These are phyloP conservation scores for Yamadazyma paraphyllophila DNA, from an alignment of 805 yeast species.

Conservation along the genomic window DNA sequence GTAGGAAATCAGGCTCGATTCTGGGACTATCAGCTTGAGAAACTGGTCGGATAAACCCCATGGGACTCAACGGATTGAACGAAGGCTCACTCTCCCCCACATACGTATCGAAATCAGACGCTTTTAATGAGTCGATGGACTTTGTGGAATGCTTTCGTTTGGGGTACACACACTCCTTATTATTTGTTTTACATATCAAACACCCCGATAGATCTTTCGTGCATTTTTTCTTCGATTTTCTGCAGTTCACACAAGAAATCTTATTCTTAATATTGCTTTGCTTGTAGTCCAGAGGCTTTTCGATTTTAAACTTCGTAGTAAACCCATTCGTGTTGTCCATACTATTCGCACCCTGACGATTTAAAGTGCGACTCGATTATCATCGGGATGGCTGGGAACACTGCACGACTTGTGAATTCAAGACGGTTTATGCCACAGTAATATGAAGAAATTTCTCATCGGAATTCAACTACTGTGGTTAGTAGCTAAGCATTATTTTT, in stretches of 20 bases:
- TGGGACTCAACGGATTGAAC: too few species aligned
- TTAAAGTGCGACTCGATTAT: background rate
- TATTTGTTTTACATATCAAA: background rate
- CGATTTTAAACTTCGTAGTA: conserved; percentile 3
- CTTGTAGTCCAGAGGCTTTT: background rate
- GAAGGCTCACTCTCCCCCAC: too few species aligned
- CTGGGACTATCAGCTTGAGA: background rate
- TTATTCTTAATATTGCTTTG: background rate
- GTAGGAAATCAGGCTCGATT: conserved; percentile 9
- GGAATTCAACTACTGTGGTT: background rate
- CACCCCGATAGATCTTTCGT: conserved; percentile 8
- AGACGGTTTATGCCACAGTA: background rate
- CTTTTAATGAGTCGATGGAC: background rate
- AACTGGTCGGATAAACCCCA: background rate
- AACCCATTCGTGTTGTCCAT: background rate
- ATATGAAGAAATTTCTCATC: background rate
- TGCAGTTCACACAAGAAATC: conserved; percentile 5
- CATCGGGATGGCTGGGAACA: background rate
- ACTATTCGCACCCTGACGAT: background rate
- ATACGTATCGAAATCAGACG: too few species aligned
- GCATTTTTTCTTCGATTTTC: conserved; percentile 6
- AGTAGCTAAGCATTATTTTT: background rate
- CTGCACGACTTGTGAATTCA: background rate
- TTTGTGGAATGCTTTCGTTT: background rate
- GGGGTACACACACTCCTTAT: conserved; percentile 2